Base-by-base conservation (phyloP, 2,329 filamentous ascomycete species). In the Clarireedia sp. region DNA sequence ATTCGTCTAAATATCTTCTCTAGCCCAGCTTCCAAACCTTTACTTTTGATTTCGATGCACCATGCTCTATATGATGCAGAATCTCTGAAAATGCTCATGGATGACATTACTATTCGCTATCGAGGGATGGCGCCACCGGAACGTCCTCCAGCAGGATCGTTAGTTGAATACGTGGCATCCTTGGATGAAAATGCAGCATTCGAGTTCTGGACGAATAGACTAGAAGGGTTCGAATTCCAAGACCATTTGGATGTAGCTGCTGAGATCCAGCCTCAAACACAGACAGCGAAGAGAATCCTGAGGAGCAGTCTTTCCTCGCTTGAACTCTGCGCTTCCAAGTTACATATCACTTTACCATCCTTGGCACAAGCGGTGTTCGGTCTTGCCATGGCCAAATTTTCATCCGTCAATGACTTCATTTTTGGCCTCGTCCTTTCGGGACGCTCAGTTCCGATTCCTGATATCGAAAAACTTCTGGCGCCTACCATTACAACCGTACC, bases 41-140 rank as follows among this genome's bases (percentile, higher is more conserved):
- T 51, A 1, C 49, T 51, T 8, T 9, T 51, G 21, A 51, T 51
- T 7, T 51, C 38, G 16, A 51, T 51, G 37, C 49, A 51, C 16
- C 78, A 81, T 60, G 75, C 74, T 3, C 64, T 81, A 0, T 81
- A 81, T 56, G 78, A 82, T 50, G 37, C 12, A 3, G 24, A 51
- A 14, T 33, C 48, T 12, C 14, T 51, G n/a, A 36, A 6, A 3
- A 19, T 51, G 1, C 14, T 51, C 10, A 51, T 51, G 38, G 37
- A 51, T 19, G 49, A 51, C 21, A 16, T 51, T 10, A 9, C 10
- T 5, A 43, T 43, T 5, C 38, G 49, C 14, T 51, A 51, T 9
- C 49, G 9, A 33, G 37, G 14, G 1, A 40, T 51, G 12, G 10
- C 21, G 16, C 17, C 48, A 19, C 23, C 37, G 3, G 24, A 43